phyloP scores from a whole-genome alignment of 2,329 filamentous ascomycete species.

The Fusarium chuoi region DNA sequence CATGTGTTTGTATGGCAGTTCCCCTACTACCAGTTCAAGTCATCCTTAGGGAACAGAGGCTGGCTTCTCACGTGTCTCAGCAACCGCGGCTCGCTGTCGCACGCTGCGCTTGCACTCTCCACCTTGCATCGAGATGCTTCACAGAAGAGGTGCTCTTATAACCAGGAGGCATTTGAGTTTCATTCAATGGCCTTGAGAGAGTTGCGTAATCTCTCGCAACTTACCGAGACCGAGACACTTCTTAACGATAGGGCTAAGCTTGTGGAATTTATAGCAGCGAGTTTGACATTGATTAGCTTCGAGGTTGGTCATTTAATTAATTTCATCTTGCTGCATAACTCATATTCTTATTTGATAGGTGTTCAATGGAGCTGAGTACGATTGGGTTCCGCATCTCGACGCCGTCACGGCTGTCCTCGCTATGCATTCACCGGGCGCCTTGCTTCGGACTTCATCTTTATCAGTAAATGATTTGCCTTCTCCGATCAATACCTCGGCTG shows the following conservation, averaged over 20 bases:
- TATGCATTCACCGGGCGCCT: background rate
- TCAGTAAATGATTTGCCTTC: background rate
- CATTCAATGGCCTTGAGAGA: background rate
- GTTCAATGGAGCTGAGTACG: background rate
- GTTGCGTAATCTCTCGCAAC: background rate
- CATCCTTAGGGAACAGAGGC: background rate
- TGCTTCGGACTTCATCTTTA: background rate
- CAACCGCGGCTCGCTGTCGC: background rate
- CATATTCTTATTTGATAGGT: fast-evolving
- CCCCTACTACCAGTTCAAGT: background rate
- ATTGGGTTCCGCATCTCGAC: background rate
- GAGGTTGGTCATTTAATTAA: fast-evolving
- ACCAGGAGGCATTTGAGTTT: background rate
- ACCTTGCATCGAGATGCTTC: background rate
- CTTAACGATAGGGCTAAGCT: background rate
- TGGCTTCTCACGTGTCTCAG: background rate
- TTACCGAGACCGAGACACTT: background rate
- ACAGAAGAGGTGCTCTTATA: background rate
- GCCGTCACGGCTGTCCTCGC: background rate
- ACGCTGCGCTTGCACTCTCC: background rate
- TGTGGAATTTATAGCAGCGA: background rate
- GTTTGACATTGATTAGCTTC: background rate
- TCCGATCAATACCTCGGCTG: background rate
- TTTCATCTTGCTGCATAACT: background rate
- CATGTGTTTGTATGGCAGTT: background rate